Base-by-base conservation (phyloP, 495 filamentous ascomycete genomes). In the Neurospora discreta region DNA sequence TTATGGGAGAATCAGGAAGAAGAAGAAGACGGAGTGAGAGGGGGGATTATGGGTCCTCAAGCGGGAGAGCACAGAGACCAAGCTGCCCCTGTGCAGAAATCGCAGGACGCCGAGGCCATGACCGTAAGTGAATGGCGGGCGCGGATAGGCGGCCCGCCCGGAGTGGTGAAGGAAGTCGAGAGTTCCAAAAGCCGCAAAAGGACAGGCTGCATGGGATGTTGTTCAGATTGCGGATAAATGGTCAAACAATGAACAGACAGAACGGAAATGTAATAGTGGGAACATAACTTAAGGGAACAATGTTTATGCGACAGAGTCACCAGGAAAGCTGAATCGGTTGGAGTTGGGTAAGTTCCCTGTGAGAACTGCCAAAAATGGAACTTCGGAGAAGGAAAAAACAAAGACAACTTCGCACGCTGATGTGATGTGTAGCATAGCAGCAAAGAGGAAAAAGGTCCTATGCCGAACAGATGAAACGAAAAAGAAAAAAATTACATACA, bases 401-500 rank as follows among this genome's bases (percentile, higher is more conserved):
- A 13, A 26, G 5, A 36, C 33, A 36, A 58, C 9, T 1, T 46
- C 9, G 43, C 43, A 46, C n/a, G 18, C 20, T 46, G 3, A 46
- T 11, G 43, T 46, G 43, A 46, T 20, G 43, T 20, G 20, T 36
- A 36, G n/a, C 18, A 18, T 43, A 43, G 5, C 16, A 43, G 16
- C 2, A 43, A n/a, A 43, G 16, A 43, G 3, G n/a, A n/a, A 8
- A 41, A 16, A 43, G n/a, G 40, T 16, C 13, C 6, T 41, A 6
- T 6, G n/a, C n/a, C n/a, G n/a, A n/a, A n/a, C n/a, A 0, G 33
- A 36, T 36, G 33, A 36, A 41, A 5, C 40, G 13, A 44, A n/a
- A n/a, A 44, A 44, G 2, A n/a, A n/a, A 1, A 44, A 44, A 44
- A 72, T 70, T 68, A 75, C 70, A 75, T 77, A 74, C 75, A 77